Evolutionary conservation across 164 flowering plant species (phyloP).

Genomic region (Nelumbo lutea): DNA sequence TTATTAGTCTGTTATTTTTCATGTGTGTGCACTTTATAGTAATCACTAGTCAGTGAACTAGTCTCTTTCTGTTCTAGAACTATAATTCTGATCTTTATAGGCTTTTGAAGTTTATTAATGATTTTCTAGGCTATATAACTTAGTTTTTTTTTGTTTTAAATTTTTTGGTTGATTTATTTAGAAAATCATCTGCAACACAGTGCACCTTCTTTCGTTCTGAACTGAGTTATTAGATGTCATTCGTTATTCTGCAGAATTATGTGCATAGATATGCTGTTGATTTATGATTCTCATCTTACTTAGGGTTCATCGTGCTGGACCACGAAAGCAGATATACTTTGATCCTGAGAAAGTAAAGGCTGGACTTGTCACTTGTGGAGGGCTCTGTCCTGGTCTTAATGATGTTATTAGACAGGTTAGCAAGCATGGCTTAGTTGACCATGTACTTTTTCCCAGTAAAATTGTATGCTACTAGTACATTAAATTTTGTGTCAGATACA

Average conservation of each 20-base stretch:
- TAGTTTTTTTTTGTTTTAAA: too few species aligned
- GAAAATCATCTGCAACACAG: background rate
- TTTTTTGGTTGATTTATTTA: background rate
- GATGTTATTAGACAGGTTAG: conserved; percentile 37
- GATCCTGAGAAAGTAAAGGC: conserved; percentile 33
- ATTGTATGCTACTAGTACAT: background rate
- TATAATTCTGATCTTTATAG: too few species aligned
- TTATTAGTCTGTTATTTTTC: too few species aligned
- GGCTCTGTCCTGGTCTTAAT: conserved; percentile 37
- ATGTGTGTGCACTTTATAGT: too few species aligned
- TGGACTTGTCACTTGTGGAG: conserved; percentile 35
- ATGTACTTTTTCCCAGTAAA: background rate
- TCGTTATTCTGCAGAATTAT: background rate
- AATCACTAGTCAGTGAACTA: too few species aligned
- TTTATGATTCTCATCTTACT: conserved; percentile 2
- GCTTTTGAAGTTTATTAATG: too few species aligned
- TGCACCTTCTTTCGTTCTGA: background rate
- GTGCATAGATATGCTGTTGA: background rate
- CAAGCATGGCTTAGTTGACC: background rate
- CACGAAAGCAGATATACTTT: conserved; percentile 30
- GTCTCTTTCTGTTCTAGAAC: too few species aligned
- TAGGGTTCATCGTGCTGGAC: conserved; percentile 37
- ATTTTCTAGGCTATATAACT: too few species aligned
- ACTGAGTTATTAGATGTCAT: background rate
- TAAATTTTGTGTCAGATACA: conserved; percentile 1